Evolutionary conservation across 192 early-diverging fungal genomes (phyloP).

Genomic region (Coemansia erecta): DNA sequence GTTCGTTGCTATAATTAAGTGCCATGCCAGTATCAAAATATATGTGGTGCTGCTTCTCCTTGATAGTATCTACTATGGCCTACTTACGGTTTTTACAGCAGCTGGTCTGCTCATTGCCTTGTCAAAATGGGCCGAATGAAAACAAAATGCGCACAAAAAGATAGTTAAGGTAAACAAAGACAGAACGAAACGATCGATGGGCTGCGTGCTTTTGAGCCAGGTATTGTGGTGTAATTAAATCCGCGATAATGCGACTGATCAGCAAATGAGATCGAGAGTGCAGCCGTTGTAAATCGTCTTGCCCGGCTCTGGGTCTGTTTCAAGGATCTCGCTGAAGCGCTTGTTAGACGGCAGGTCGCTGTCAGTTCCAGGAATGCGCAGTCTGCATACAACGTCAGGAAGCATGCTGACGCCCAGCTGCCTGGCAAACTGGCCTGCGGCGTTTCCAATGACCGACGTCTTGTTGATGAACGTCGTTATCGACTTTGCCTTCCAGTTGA

Average conservation of each 20-base stretch:
- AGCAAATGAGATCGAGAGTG: constrained; percentile 18
- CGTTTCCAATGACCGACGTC: constrained; percentile 28
- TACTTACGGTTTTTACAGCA: constrained; percentile 20
- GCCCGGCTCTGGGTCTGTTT: not conserved
- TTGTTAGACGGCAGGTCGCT: constrained; percentile 24
- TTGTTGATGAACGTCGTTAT: constrained; percentile 27
- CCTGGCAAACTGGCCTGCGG: constrained; percentile 30
- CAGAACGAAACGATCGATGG: too few relatives aligned
- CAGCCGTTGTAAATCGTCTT: constrained; percentile 30
- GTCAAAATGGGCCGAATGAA: not conserved
- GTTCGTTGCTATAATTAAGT: not conserved
- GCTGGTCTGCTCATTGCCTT: constrained; percentile 13
- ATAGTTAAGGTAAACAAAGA: constrained; percentile 1
- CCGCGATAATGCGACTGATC: not conserved
- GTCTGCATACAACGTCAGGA: constrained; percentile 19
- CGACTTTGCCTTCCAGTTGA: constrained; percentile 18
- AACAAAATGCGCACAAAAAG: not conserved
- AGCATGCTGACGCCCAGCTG: constrained; percentile 24
- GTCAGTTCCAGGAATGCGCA: constrained; percentile 7
- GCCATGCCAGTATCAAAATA: too few relatives aligned
- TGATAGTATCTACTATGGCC: not conserved
- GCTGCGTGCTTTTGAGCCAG: not conserved
- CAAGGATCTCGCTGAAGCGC: constrained; percentile 15
- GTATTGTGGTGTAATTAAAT: not conserved
- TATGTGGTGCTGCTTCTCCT: not conserved